Base-by-base conservation (phyloP, 1,284 basidiomycete species). In the Marasmius fiardii region DNA sequence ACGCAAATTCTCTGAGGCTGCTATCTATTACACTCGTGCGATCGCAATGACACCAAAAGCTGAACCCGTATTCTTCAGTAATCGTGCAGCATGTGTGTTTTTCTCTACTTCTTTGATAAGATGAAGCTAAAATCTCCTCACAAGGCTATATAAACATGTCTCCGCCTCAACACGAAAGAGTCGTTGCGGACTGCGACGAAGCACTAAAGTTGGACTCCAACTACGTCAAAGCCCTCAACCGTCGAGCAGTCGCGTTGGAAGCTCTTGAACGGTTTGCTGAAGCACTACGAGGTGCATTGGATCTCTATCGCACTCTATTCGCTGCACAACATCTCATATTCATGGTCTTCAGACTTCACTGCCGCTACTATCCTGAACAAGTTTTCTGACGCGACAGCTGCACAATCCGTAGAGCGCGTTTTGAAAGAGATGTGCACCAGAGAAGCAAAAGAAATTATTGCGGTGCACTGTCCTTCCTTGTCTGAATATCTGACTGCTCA, bases 221-320 rank as follows among this genome's bases (percentile, higher is more conserved):
- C 60, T 99, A 99, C 71, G 83, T 98, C 71, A 99, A 99, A 74
- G 96, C 97, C 1, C 79, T 99, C 58, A 97, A 98, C 77, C 82
- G 97, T 61, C 85, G 97, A 52, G 97, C 90, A 5, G 85, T 83
- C 23, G 95, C 96, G 1, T 74, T 90, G 33, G 96, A 99, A 69
- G 81, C 82, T 23, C 79, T 98, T 39, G 86, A 85, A 51, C 79
- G 85, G 45, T 83, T 83, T 57, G 83, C 91, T 67, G 90, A 90
- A 60, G 82, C 92, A 24, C 72, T 97, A 34, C 81, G 91, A 66
- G 92, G 93, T 92, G 51, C 10, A 80, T 68, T 31, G 39, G 18
- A 18, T 34, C 51, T n/a, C n/a, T n/a, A n/a, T n/a, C n/a, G n/a
- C n/a, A 51, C 24, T n/a, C 16, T 37, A n/a, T 2, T 33, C 47